Conservation (phyloP, 257 asterid species). For the Solanum raphanifolium region DNA sequence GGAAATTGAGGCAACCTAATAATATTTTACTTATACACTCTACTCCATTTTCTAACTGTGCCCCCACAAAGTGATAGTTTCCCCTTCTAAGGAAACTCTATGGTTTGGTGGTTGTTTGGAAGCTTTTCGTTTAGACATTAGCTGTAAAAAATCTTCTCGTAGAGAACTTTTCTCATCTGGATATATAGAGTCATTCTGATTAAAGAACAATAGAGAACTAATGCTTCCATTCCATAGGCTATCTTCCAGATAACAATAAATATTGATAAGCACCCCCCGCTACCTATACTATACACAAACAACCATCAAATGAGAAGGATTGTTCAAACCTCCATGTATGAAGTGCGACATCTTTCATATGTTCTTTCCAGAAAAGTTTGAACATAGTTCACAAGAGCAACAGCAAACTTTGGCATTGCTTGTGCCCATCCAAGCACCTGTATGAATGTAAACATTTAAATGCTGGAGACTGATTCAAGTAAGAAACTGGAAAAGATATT, state of each 20-base stretch:
- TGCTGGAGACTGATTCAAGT: neutral
- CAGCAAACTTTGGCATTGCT: conserved; percentile 97
- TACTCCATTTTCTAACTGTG: neutral
- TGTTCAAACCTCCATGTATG: conserved; percentile 85
- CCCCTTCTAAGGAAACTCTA: neutral
- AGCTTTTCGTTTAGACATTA: neutral
- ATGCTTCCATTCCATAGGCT: neutral
- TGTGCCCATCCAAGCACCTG: conserved; percentile 99
- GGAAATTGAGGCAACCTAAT: neutral
- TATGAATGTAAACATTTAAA: neutral
- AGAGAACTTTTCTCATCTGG: neutral
- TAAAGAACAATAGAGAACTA: neutral
- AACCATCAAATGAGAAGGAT: conserved; percentile 3
- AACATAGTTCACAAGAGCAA: conserved; percentile 75
- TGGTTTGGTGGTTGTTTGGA: neutral
- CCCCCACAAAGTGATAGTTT: neutral
- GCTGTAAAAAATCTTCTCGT: neutral
- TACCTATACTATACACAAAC: neutral
- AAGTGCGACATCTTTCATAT: conserved; percentile 97
- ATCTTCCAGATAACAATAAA: neutral
- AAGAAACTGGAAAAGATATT: neutral
- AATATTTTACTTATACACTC: neutral
- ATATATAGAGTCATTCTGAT: neutral
- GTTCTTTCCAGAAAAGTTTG: conserved; percentile 95
- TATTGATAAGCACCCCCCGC: neutral